phyloP scores from a whole-genome alignment of 169 alveolate genomes.

The Cryptosporidium ubiquitum region DNA sequence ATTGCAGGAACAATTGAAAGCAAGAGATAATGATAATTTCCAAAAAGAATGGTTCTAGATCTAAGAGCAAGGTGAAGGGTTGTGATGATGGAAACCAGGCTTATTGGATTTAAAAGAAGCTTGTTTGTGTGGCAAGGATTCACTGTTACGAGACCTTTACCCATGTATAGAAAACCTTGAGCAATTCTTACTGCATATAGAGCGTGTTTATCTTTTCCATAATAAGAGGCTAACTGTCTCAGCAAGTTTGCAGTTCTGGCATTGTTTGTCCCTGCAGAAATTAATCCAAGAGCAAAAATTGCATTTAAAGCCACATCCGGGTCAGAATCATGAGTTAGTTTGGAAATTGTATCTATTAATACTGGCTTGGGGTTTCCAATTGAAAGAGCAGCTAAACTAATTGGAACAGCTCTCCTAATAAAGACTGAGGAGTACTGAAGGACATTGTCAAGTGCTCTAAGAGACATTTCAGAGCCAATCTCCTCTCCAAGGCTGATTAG shows the following conservation, averaged over 20 bases:
- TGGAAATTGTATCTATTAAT: constrained; percentile 86
- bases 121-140: constrained; percentile 96
- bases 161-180: constrained; percentile 93
- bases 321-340: constrained; percentile 97
- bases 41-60: constrained; percentile 87
- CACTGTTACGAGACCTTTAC: constrained; percentile 90
- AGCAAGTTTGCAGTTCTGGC: constrained; percentile 95
- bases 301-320: constrained; percentile 94
- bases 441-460: constrained; percentile 90
- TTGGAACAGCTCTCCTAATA: constrained; percentile 96
- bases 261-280: constrained; percentile 96
- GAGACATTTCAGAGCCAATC: constrained; percentile 92
- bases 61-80: constrained; percentile 91
- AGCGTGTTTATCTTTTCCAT: constrained; percentile 93
- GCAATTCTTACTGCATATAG: constrained; percentile 95
- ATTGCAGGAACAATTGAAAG: constrained; percentile 94
- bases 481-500: constrained; percentile 95
- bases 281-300: constrained; percentile 95
- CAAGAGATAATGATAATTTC: constrained; percentile 91
- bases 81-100: constrained; percentile 94
- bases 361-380: constrained; percentile 95
- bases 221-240: constrained; percentile 95
- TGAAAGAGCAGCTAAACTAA: constrained; percentile 95
- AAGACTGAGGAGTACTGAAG: constrained; percentile 91
- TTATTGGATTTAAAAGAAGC: constrained; percentile 90